These are phyloP conservation scores for Aspergillus nidulans DNA, from an alignment of 495 filamentous ascomycete species.

Conservation along the genomic window DNA sequence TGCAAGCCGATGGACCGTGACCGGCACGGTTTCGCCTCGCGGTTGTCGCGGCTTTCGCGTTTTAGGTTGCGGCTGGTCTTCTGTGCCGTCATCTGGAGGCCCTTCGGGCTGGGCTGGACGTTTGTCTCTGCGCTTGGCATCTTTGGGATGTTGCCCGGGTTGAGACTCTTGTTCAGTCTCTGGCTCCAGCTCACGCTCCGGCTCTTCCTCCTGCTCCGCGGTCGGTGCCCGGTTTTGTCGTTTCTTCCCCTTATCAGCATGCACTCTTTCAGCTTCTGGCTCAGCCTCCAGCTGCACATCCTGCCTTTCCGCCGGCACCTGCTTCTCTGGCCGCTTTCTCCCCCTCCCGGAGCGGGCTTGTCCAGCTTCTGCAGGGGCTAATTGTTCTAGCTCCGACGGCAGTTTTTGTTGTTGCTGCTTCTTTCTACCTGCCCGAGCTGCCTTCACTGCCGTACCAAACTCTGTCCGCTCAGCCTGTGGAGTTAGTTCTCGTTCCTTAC, in stretches of 20 bases:
- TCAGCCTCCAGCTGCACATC: background rate
- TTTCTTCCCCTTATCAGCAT: background rate
- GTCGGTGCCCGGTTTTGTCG: background rate
- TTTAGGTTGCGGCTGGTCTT: constrained; percentile 17
- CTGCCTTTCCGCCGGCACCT: background rate
- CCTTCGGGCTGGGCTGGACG: constrained; percentile 16
- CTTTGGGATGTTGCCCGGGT: constrained; percentile 9
- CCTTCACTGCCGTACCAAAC: background rate
- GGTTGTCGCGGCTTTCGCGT: constrained; percentile 27
- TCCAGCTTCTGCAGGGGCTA: constrained; percentile 1
- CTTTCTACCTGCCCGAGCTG: background rate
- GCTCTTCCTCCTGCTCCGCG: constrained; percentile 3
- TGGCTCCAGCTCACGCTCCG: constrained; percentile 6
- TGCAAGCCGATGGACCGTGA: constrained; percentile 42
- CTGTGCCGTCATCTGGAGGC: constrained; percentile 14
- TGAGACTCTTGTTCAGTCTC: constrained; percentile 6
- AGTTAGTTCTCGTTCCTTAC: background rate
- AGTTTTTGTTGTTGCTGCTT: background rate
- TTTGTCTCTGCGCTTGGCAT: constrained; percentile 18
- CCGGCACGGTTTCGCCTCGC: constrained; percentile 40
- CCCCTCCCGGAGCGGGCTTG: background rate
- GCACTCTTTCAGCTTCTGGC: background rate
- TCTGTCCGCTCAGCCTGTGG: background rate
- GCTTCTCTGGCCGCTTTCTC: background rate
- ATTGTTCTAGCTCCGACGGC: background rate